Evolutionary conservation across 768 basidiomycete species (phyloP).

Genomic region (Agrocybe chaxingu): DNA sequence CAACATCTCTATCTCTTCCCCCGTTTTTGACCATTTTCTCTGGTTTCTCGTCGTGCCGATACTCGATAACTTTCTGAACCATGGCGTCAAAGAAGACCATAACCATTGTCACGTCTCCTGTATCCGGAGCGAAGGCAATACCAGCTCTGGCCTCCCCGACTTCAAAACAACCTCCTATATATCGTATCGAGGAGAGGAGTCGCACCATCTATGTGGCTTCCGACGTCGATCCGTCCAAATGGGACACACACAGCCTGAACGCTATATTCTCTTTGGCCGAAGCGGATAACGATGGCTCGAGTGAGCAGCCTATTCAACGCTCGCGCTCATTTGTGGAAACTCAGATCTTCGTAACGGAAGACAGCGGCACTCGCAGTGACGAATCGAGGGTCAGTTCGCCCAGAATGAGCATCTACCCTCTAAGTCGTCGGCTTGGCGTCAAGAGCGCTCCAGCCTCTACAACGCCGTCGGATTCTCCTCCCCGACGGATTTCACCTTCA

Average conservation of each 20-base stretch:
- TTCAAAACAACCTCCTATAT: conserved; percentile 28
- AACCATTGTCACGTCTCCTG: conserved; percentile 34
- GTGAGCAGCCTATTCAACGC: conserved; percentile 27
- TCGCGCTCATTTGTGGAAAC: conserved; percentile 26
- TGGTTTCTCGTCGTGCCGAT: neutral
- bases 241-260: conserved; percentile 36
- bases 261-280: conserved; percentile 37
- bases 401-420: conserved; percentile 19
- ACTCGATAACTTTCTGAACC: conserved; percentile 9
- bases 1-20: no score
- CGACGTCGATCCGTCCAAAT: conserved; percentile 39
- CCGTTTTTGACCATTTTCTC: neutral
- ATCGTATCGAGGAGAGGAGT: conserved; percentile 46
- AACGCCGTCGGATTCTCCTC: conserved; percentile 3
- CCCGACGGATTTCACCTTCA: conserved; percentile 11
- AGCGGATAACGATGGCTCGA: conserved; percentile 22
- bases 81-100: conserved; percentile 24
- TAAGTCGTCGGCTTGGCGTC: conserved; percentile 18
- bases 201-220: conserved; percentile 44
- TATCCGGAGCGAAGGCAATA: conserved; percentile 20
- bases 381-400: conserved; percentile 14
- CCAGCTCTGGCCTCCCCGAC: conserved; percentile 26
- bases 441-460: conserved; percentile 19
- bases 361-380: conserved; percentile 15
- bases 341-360: conserved; percentile 20